A percentile compares a stretch with the other conserved stretches of the same genome.
phyloP scores from a whole-genome alignment of 2,329 filamentous ascomycete genomes.

The Trichophaea hybrida region DNA sequence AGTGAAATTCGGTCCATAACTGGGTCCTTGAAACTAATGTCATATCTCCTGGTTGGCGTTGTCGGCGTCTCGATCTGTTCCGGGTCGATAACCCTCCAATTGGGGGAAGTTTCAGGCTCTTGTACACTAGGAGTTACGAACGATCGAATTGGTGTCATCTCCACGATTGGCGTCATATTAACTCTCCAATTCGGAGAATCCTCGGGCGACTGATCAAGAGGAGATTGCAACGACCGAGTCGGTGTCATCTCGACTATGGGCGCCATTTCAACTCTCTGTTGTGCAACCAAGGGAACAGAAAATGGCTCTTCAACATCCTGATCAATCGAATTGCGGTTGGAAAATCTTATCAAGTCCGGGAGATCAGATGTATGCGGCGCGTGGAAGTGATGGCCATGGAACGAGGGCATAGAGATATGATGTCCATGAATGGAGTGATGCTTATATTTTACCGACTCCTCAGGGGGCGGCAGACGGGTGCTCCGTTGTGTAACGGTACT shows the following conservation, averaged over 20 bases:
- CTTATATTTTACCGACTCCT: neutral
- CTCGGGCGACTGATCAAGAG: neutral
- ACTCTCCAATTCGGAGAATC: neutral
- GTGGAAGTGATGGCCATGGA: neutral
- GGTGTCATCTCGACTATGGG: neutral
- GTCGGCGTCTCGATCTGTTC: neutral
- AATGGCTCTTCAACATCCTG: conserved; percentile 6
- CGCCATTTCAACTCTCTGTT: neutral
- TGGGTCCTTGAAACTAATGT: neutral
- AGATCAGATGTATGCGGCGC: neutral
- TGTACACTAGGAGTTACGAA: neutral
- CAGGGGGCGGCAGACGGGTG: neutral
- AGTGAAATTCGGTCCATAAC: neutral
- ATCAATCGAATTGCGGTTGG: conserved; percentile 10
- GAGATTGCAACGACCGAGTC: neutral
- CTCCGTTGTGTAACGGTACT: neutral
- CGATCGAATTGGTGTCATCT: neutral
- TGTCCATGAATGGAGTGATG: neutral
- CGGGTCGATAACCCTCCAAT: neutral
- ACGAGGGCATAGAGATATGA: neutral
- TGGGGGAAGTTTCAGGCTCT: neutral
- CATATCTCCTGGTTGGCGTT: neutral
- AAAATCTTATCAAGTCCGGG: conserved; percentile 16
- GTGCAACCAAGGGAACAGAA: neutral
- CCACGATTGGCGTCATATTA: no score